Base-by-base conservation (phyloP, 23 red algal genomes). In the Gracilaria domingensis region DNA sequence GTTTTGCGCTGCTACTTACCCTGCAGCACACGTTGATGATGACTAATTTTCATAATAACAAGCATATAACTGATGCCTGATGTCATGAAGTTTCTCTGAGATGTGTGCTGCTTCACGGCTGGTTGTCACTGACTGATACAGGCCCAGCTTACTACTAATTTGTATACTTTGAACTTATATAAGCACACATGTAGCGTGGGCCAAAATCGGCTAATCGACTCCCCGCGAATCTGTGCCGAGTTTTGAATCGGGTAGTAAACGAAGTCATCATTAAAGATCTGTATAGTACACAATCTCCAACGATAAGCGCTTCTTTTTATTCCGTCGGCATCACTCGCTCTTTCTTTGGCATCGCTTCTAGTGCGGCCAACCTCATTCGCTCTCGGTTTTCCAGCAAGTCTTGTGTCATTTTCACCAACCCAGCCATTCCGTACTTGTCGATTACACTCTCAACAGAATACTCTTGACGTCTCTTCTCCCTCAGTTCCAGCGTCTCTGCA, bases 21-120 rank as follows among this genome's bases (percentile, higher is more conserved):
- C 38, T 69, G 13, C 29, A 69, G 64, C 64, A 69, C 64, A 69
- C 64, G 64, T 77, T 42, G 25, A 51, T 77, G 72, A 77, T 77
- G 72, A 77, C 1, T 16, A 48, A 77, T 18, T 37, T n/a, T 49
- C 25, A 23, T 77, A 50, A 49, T 39, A 32, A 77, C 86, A 90
- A 90, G 86, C 86, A 90, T 90, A 90, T 90, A 90, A 25, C 86
- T 79, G 86, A 90, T 62, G 32, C 44, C 71, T 51, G 53, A 75
- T 65, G 73, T 58, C 32, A 72, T 61, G 45, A 88, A 72, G 79
- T 67, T 45, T 34, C 57, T 61, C 85, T 88, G 85, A 88, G 85
- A 77, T 54, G 71, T 78, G 45, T 29, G 55, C 59, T 55, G 51
- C 18, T 55, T 20, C 1, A 1, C 9, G 17, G 18, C 51, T 14